Evolutionary conservation across 129 eudicot species (phyloP), one percentile per base, ranked within the genome.

Genomic region (Calendula officinalis): DNA sequence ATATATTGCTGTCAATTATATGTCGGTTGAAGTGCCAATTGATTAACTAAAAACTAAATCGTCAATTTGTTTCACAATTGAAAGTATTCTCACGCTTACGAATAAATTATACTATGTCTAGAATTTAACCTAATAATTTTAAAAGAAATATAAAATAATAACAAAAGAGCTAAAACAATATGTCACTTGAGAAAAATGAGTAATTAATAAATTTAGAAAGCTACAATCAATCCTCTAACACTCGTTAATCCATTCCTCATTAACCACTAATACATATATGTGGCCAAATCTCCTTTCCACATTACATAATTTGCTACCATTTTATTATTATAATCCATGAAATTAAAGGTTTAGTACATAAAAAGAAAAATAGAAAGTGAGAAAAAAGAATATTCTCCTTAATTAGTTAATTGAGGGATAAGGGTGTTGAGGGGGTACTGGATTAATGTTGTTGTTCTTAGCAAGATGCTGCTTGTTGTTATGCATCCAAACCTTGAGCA

Each of bases 401-500:
- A 27, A 46, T 5, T 51, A 37, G 4, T 43, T 14, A 44, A 5
- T 13, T 45, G 8, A 11, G 12, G 30, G 50, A 64, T 48, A 71
- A 51, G 64, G 84, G 27, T 68, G 62, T 60, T 78, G 67, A 56
- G 30, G 30, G 2, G 30, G 30, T 22, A 66, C 49, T 55, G 72
- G 59, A 74, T 69, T 56, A 55, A 39, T 17, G 62, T 54, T 10
- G 59, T 56, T 75, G 68, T 85, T 89, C 74, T 81, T 85, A 11
- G 81, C 85, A 51, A 82, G 79, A 72, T 38, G 85, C 64, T 85
- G 88, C 71, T 89, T 89, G 64, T 89, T 89, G 78, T 85, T 89
- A 63, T 89, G 90, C 95, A 89, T 89, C 94, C 95, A 89, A 16
- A 89, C 97, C 63, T 89, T 89, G 2, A 89, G 73, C 16, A 89